Percentiles rank a stretch among this genome's conserved stretches.
phyloP scores from a whole-genome alignment of 1,284 basidiomycete genomes.

The Trichosporon asahii region DNA sequence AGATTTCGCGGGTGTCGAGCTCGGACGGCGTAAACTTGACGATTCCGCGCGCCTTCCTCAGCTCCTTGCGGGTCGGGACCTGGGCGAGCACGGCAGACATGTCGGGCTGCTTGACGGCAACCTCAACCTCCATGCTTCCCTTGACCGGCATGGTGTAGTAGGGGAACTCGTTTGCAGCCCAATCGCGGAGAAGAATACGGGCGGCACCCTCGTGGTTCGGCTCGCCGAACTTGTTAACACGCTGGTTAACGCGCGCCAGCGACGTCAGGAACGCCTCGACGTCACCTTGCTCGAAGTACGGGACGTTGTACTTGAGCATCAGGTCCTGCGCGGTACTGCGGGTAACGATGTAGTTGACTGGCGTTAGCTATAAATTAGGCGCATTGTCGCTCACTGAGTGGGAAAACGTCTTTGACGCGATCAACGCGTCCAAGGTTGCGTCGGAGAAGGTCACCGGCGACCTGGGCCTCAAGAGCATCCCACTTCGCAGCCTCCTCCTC shows the following conservation, averaged over 20 bases:
- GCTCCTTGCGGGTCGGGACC: slow-evolving; percentile 63
- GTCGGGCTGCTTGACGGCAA: slow-evolving; percentile 38
- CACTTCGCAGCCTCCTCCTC: slow-evolving; percentile 55
- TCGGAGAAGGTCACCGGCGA: slow-evolving; percentile 68
- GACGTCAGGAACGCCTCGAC: slow-evolving; percentile 73
- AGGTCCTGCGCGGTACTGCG: slow-evolving; percentile 74
- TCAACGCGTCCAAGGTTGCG: slow-evolving; percentile 83
- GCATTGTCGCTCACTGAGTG: slow-evolving; percentile 59
- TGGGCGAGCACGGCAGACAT: slow-evolving; percentile 55
- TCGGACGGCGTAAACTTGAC: slow-evolving; percentile 59
- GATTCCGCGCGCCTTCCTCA: slow-evolving; percentile 55
- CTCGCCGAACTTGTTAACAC: slow-evolving; percentile 77
- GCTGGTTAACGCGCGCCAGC: slow-evolving; percentile 72
- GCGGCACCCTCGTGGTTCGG: slow-evolving; percentile 76
- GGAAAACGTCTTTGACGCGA: slow-evolving; percentile 76
- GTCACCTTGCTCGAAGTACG: slow-evolving; percentile 72
- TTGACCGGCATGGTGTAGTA: slow-evolving; percentile 68
- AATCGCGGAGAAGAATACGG: slow-evolving; percentile 81
- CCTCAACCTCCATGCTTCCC: slow-evolving; percentile 20
- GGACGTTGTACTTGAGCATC: slow-evolving; percentile 84
- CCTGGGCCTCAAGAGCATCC: slow-evolving; percentile 53
- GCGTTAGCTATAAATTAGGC: slow-evolving; percentile 5
- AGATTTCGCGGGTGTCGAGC: slow-evolving; percentile 58
- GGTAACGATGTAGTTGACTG: slow-evolving; percentile 71
- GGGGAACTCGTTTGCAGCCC: slow-evolving; percentile 74